Evolutionary conservation across 805 yeast genomes (phyloP).

Genomic region (Groenewaldozyma salmanticensis): DNA sequence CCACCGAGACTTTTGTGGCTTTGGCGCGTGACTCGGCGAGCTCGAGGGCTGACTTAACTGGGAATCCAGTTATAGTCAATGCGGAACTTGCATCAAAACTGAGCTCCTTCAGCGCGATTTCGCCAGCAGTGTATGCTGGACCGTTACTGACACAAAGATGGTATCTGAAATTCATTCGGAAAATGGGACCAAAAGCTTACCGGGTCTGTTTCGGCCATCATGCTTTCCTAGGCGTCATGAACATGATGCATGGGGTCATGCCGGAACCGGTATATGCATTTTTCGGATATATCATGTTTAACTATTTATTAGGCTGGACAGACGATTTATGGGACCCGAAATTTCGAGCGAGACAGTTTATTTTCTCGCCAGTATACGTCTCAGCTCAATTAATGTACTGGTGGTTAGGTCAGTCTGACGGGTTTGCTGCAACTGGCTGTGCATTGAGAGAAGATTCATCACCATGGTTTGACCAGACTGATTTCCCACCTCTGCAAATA

Average conservation of each 20-base stretch:
- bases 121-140: constrained; percentile 93
- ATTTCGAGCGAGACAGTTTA: constrained; percentile 62
- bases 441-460: constrained; percentile 43
- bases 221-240: constrained; percentile 71
- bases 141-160: constrained; percentile 44
- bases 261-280: constrained; percentile 49
- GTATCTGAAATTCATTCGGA: constrained; percentile 25
- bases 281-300: constrained; percentile 73
- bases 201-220: constrained; percentile 57
- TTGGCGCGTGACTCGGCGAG: constrained; percentile 41
- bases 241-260: constrained; percentile 42
- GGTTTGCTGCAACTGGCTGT: constrained; percentile 42
- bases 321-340: constrained; percentile 64
- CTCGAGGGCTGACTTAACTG: constrained; percentile 9
- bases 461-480: constrained; percentile 29
- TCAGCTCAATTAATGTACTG: constrained; percentile 78
- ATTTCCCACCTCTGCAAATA: constrained; percentile 51
- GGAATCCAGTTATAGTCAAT: background rate
- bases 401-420: constrained; percentile 60
- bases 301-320: constrained; percentile 80
- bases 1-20: constrained; percentile 72
- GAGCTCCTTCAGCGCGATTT: constrained; percentile 62
- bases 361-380: constrained; percentile 79
- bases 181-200: constrained; percentile 18
- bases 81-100: constrained; percentile 40